Percentiles rank a stretch among this genome's conserved stretches.
phyloP scores from a whole-genome alignment of 108 stramenopile genomes.

The Ochromonas danica region DNA sequence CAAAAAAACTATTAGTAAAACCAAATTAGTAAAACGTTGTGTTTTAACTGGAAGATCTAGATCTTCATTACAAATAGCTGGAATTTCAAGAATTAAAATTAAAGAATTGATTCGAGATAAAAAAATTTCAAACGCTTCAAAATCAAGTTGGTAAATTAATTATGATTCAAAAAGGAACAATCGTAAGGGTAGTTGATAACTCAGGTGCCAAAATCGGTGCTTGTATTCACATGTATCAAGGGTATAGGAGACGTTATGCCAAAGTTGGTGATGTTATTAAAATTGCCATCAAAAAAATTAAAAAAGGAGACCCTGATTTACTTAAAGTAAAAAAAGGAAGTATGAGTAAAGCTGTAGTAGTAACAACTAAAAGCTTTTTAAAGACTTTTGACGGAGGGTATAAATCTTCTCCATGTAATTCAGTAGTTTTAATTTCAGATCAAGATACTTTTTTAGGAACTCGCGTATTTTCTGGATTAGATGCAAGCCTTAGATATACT shows the following conservation, averaged over 20 bases:
- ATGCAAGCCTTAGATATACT: slow-evolving; percentile 16
- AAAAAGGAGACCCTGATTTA: slow-evolving; percentile 16
- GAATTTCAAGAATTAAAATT: slow-evolving; percentile 26
- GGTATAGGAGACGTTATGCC: slow-evolving; percentile 14
- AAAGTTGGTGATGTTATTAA: slow-evolving; percentile 17
- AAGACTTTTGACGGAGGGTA: slow-evolving; percentile 15
- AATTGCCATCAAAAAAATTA: slow-evolving; percentile 17
- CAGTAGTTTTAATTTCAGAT: slow-evolving; percentile 17
- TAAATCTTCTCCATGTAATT: slow-evolving; percentile 17
- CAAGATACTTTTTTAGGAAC: slow-evolving; percentile 17
- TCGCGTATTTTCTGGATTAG: slow-evolving; percentile 15
- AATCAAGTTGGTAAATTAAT: slow-evolving; percentile 17
- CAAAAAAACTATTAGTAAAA: slow-evolving; percentile 26
- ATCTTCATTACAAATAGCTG: slow-evolving; percentile 9
- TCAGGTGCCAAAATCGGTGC: slow-evolving; percentile 13
- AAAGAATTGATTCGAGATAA: slow-evolving; percentile 10
- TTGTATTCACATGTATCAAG: slow-evolving; percentile 17
- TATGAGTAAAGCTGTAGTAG: slow-evolving; percentile 16
- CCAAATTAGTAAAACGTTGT: slow-evolving; percentile 18
- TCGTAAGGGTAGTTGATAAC: slow-evolving; percentile 15
- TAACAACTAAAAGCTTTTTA: slow-evolving; percentile 17
- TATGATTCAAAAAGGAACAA: slow-evolving; percentile 17
- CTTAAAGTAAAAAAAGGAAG: slow-evolving; percentile 17
- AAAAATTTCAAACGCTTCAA: not conserved
- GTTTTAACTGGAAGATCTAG: slow-evolving; percentile 22